Evolutionary conservation across 306 rosid genomes (phyloP).

Genomic region (Prunus padus): DNA sequence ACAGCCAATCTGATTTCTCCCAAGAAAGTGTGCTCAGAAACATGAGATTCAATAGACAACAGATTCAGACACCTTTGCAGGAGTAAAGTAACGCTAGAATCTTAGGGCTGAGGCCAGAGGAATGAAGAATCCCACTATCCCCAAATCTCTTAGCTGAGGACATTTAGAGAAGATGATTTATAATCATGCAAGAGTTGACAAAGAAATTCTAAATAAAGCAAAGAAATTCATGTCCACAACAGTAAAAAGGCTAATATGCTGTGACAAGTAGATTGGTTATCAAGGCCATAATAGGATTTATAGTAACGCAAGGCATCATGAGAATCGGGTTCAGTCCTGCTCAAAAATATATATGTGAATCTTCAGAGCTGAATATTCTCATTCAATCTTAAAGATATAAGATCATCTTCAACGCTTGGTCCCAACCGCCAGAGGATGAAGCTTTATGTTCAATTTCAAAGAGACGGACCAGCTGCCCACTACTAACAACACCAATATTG

Average conservation of each 20-base stretch:
- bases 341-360: background rate
- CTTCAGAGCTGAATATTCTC: background rate
- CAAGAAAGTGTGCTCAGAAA: background rate
- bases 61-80: background rate
- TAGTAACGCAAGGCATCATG: background rate
- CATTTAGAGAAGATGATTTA: background rate
- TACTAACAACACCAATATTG: too few relatives aligned
- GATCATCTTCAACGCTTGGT: too few relatives aligned
- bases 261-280: background rate
- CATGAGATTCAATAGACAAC: background rate
- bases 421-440: too few relatives aligned
- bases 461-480: too few relatives aligned
- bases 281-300: too few relatives aligned
- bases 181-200: slow-evolving; percentile 3
- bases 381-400: background rate
- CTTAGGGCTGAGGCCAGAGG: background rate
- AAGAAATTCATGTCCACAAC: background rate
- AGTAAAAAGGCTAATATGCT: background rate
- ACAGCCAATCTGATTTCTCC: too few relatives aligned
- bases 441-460: too few relatives aligned
- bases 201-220: slow-evolving; percentile 2
- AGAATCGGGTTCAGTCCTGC: background rate
- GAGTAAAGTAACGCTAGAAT: background rate
- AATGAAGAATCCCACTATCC: background rate
- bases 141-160: background rate